Conservation (phyloP, 805 yeast genomes). For the Starmerella khaoyaiensis region DNA sequence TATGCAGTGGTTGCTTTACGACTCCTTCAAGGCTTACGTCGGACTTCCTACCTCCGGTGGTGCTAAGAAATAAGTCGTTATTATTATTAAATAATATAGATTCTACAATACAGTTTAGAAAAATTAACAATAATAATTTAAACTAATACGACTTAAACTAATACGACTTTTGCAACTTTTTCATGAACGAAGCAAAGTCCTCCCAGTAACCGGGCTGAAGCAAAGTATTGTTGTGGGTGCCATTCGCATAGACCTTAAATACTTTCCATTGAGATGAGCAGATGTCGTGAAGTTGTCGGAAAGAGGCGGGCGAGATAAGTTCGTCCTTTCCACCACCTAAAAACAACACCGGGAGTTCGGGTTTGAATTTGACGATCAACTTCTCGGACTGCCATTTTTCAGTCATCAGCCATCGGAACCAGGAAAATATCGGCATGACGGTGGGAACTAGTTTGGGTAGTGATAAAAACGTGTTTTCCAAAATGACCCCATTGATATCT, state of each 20-base stretch:
- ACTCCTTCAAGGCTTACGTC: constrained; percentile 84
- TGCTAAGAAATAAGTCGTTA: constrained; percentile 21
- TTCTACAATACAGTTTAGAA: background rate
- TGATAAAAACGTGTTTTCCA: constrained; percentile 79
- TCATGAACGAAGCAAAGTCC: constrained; percentile 42
- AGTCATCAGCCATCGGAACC: constrained; percentile 40
- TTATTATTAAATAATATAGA: background rate
- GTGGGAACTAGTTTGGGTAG: constrained; percentile 49
- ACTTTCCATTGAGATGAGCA: constrained; percentile 41
- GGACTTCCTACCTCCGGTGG: constrained; percentile 93
- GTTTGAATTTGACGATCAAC: constrained; percentile 39
- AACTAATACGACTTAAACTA: too few species aligned
- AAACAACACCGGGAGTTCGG: constrained; percentile 52
- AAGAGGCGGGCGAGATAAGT: constrained; percentile 80
- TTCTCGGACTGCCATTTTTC: constrained; percentile 73
- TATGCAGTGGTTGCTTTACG: constrained; percentile 93
- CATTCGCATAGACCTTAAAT: constrained; percentile 42
- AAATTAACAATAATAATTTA: background rate
- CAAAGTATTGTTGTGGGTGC: constrained; percentile 76
- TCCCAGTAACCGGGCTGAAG: constrained; percentile 70
- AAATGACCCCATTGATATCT: constrained; percentile 47
- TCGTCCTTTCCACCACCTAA: constrained; percentile 70
- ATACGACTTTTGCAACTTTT: too few species aligned
- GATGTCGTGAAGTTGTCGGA: constrained; percentile 45
- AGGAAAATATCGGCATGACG: constrained; percentile 27